These are phyloP conservation scores for Hypholoma sublateritium DNA, from an alignment of 768 basidiomycete genomes.

Conservation along the genomic window DNA sequence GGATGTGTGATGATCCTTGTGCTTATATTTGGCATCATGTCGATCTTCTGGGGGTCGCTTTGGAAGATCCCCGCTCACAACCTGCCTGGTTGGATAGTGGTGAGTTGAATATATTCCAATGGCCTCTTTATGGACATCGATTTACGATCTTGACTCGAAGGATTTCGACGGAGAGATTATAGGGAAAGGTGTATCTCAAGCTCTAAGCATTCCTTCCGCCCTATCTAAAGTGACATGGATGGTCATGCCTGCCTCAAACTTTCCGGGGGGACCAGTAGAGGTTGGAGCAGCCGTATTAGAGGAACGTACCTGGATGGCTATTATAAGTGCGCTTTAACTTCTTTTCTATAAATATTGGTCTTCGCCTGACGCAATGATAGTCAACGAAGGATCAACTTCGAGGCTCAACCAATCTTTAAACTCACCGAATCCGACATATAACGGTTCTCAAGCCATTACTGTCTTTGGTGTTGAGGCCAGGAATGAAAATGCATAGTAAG, in stretches of 20 bases:
- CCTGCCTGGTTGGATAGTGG: constrained; percentile 58
- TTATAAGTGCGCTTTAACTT: constrained; percentile 43
- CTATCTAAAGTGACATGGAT: constrained; percentile 45
- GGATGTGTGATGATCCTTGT: constrained; percentile 37
- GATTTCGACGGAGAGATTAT: constrained; percentile 61
- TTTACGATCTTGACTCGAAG: constrained; percentile 25
- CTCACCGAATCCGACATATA: constrained; percentile 41
- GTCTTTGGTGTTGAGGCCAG: constrained; percentile 48
- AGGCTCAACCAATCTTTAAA: constrained; percentile 36
- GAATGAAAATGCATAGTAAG: constrained; percentile 62
- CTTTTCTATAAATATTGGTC: neutral
- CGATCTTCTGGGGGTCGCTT: constrained; percentile 59
- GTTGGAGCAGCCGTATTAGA: constrained; percentile 46
- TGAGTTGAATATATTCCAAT: constrained; percentile 33
- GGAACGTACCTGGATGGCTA: constrained; percentile 53
- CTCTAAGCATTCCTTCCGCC: constrained; percentile 29
- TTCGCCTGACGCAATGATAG: constrained; percentile 22
- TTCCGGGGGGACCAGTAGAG: constrained; percentile 43
- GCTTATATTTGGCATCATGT: constrained; percentile 47
- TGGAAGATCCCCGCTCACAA: constrained; percentile 44
- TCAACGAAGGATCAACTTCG: constrained; percentile 39
- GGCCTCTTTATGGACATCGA: neutral
- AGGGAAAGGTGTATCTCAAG: constrained; percentile 44
- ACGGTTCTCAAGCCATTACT: constrained; percentile 49
- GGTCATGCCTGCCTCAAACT: constrained; percentile 37